These are phyloP conservation scores for Mediolabrus comicus DNA, from an alignment of 108 stramenopile genomes.

Conservation along the genomic window DNA sequence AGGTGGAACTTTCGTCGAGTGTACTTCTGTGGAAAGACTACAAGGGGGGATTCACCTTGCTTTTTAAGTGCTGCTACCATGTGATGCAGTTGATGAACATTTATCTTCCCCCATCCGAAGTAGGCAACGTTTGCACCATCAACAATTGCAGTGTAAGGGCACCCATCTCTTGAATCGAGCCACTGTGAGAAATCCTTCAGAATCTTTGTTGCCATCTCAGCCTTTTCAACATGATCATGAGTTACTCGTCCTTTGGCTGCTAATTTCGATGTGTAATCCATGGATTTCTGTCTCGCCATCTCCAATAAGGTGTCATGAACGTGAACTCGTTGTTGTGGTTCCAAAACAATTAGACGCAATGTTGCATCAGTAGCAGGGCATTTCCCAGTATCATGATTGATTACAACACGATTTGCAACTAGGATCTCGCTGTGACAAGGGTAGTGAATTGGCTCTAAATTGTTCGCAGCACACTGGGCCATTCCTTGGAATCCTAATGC, in stretches of 20 bases:
- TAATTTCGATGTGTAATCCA: conserved; percentile 37
- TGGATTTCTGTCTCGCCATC: conserved; percentile 45
- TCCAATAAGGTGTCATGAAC: conserved; percentile 43
- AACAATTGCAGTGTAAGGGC: conserved; percentile 41
- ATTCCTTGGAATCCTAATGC: conserved; percentile 32
- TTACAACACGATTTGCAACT: conserved; percentile 37
- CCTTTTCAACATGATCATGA: conserved; percentile 35
- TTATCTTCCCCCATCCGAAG: conserved; percentile 51
- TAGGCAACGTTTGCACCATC: conserved; percentile 53
- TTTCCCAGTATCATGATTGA: conserved; percentile 35
- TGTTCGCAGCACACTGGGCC: conserved; percentile 19
- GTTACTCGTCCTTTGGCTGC: conserved; percentile 39
- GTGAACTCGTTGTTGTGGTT: conserved; percentile 33
- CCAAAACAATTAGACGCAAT: conserved; percentile 44
- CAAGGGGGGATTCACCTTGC: conserved; percentile 40
- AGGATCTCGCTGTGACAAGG: conserved; percentile 13
- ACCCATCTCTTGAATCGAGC: conserved; percentile 31
- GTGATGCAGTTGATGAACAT: conserved; percentile 45
- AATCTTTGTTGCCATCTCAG: conserved; percentile 42
- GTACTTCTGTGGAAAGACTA: conserved; percentile 46
- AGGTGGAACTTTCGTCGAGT: conserved; percentile 46
- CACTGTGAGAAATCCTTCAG: conserved; percentile 46
- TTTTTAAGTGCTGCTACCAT: conserved; percentile 70
- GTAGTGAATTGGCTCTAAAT: conserved; percentile 4
- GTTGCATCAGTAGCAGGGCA: conserved; percentile 48